Conservation (phyloP, 2,329 filamentous ascomycete species). For the Aspergillus carbonarius region DNA sequence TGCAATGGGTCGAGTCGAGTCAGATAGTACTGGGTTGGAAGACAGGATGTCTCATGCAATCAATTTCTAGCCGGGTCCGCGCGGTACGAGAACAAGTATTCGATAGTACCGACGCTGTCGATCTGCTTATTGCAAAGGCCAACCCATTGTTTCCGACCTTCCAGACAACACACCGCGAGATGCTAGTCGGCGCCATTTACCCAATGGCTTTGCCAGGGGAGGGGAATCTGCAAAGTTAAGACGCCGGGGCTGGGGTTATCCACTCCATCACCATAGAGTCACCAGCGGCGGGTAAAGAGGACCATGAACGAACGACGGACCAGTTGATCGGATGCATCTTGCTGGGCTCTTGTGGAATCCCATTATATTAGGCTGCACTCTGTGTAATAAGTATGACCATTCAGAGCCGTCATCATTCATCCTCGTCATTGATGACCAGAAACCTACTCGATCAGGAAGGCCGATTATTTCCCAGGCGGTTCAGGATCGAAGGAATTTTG, state of each 20-base stretch:
- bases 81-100: neutral
- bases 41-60: neutral
- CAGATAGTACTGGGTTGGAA: neutral
- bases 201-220: neutral
- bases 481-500: neutral
- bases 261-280: neutral
- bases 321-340: neutral
- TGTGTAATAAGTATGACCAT: slow-evolving; percentile 1
- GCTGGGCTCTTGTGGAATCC: neutral
- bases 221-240: neutral
- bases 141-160: neutral
- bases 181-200: neutral
- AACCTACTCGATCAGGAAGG: neutral
- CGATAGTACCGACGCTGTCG: neutral
- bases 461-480: neutral
- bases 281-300: neutral
- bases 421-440: slow-evolving; percentile 2
- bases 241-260: neutral
- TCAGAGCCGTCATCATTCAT: neutral
- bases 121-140: neutral
- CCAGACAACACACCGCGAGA: slow-evolving; percentile 5
- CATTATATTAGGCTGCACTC: neutral
- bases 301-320: neutral
- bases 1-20: neutral
- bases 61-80: neutral